phyloP scores from a whole-genome alignment of 176 grass and related monocot species.

The Rhipidocladum racemiflorum region DNA sequence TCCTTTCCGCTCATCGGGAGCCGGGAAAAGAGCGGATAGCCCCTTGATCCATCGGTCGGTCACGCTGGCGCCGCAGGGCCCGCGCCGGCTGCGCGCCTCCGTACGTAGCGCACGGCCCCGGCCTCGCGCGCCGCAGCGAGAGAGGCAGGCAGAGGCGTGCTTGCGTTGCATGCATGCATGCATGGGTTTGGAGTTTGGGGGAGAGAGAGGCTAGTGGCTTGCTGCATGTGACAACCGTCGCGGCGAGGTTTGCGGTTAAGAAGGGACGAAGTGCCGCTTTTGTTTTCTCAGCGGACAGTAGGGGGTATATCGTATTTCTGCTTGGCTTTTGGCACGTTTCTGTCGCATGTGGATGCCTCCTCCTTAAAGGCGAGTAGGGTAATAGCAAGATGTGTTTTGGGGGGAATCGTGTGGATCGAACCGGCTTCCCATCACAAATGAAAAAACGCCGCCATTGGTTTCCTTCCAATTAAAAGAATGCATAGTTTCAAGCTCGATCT shows the following conservation, averaged over 20 bases:
- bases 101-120: not conserved
- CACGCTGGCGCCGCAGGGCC: not conserved
- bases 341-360: not conserved
- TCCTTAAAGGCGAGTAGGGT: not conserved
- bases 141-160: not conserved
- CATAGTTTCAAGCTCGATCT: not conserved
- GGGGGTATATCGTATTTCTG: not conserved
- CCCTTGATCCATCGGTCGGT: not conserved
- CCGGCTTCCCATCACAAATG: not conserved
- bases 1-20: not conserved
- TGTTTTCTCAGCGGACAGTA: not conserved
- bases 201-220: not conserved
- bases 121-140: not conserved
- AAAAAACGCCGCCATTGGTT: not conserved
- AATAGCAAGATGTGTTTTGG: not conserved
- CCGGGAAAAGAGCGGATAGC: not conserved
- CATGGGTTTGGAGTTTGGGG: not conserved
- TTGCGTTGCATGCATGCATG: not conserved
- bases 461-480: not conserved
- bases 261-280: slow-evolving; percentile 13
- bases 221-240: not conserved
- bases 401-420: too few species aligned
- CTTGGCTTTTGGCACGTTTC: not conserved
- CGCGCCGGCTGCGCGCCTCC: not conserved
- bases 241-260: not conserved